Evolutionary conservation across 2,329 filamentous ascomycete species (phyloP), one percentile per base, ranked within the genome.

Genomic region (Epichloe uncinata): DNA sequence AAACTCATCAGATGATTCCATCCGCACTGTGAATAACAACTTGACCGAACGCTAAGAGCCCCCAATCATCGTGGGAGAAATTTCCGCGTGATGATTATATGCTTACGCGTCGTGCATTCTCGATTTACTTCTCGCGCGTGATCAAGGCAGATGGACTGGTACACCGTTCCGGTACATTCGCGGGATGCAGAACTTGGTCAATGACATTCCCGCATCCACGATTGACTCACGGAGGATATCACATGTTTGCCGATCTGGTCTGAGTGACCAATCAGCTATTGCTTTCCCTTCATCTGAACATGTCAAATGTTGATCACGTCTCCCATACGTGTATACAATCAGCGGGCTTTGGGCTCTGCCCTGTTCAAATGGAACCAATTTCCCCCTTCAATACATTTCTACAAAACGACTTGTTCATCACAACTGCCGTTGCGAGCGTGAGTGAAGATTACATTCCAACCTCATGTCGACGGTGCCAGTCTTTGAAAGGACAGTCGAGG

Each of bases 401-500:
- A 5, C 18, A 26, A 16, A 7, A 9, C 9, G 35, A 22, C 33
- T 18, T 30, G 12, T 30, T 47, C 47, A 49, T 18, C 41, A 33
- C 22, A 7, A 36, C n/a, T 15, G 6, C 41, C 37, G 7, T 36
- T 34, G 45, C 11, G n/a, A 42, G 26, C 46, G 30, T 20, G 12
- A 12, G 33, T 26, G 20, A 44, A 30, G 11, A 9, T 33, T 16
- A 26, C 35, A 16, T 26, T 44, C 30, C n/a, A 36, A 6, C 47
- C 55, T 50, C 42, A 60, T 60, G 58, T 52, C 58, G 49, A 37
- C 50, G 15, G 42, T 49, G 38, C 51, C 53, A 16, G 50, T 40
- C 9, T 42, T 54, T 18, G 46, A 49, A 12, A 57, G 57, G 53
- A 64, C 58, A 42, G 61, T 62, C n/a, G 54, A 60, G 45, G 55